These are phyloP conservation scores for Boletus barrowsii DNA, from an alignment of 768 basidiomycete genomes.

Conservation along the genomic window DNA sequence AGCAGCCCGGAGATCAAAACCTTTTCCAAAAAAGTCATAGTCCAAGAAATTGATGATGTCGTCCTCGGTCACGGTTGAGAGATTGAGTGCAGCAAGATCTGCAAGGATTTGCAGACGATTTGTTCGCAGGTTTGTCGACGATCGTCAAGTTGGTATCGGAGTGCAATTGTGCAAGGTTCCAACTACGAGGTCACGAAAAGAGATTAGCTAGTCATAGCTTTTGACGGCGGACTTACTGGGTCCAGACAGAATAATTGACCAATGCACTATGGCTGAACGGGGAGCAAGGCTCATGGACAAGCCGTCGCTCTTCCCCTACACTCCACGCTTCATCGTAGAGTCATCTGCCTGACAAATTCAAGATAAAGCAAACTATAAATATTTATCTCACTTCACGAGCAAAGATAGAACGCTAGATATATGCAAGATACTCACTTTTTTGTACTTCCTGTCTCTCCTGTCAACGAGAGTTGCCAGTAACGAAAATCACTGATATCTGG, in stretches of 20 bases:
- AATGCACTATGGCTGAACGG: conserved; percentile 73
- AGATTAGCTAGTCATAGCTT: background rate
- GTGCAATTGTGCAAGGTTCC: conserved; percentile 68
- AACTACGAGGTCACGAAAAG: conserved; percentile 39
- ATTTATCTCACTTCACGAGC: too few species aligned
- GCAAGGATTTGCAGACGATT: conserved; percentile 61
- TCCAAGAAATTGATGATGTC: conserved; percentile 68
- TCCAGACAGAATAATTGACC: conserved; percentile 68
- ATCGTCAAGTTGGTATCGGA: conserved; percentile 78
- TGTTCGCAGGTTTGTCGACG: conserved; percentile 83
- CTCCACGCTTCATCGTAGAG: too few species aligned
- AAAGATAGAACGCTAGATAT: too few species aligned
- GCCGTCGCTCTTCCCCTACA: too few species aligned
- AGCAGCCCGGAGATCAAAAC: conserved; percentile 71
- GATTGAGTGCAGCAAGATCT: conserved; percentile 51
- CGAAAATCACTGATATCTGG: too few species aligned
- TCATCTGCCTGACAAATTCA: too few species aligned
- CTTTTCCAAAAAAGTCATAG: conserved; percentile 82
- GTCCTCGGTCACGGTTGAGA: conserved; percentile 53
- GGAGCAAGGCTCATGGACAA: conserved; percentile 43
- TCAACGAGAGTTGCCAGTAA: too few species aligned
- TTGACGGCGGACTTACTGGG: conserved; percentile 31
- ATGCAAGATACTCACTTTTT: too few species aligned
- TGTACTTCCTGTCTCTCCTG: too few species aligned
- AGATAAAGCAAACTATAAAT: too few species aligned